These are phyloP conservation scores for Neohortaea acidophila DNA, from an alignment of 495 filamentous ascomycete species.

Conservation along the genomic window DNA sequence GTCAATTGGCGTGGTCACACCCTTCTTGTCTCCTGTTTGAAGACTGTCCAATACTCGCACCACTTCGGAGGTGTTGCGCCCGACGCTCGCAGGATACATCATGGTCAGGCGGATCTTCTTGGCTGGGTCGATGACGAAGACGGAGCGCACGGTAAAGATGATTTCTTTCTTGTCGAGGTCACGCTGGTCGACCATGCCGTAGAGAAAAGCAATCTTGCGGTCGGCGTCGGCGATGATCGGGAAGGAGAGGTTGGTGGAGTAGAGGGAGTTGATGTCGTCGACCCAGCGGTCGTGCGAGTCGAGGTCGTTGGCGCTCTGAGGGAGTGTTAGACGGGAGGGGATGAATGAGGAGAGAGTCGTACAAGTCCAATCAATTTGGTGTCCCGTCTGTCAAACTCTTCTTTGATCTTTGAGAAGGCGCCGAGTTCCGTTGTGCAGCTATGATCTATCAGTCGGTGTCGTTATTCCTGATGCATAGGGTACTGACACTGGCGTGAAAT, in stretches of 20 bases:
- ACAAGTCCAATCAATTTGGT: slow-evolving; percentile 55
- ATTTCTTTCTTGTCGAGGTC: slow-evolving; percentile 43
- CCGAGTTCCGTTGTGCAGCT: slow-evolving; percentile 59
- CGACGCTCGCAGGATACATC: slow-evolving; percentile 52
- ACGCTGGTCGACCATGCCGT: slow-evolving; percentile 49
- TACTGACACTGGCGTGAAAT: slow-evolving; percentile 57
- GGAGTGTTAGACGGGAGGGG: too few species aligned
- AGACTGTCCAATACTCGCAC: slow-evolving; percentile 51
- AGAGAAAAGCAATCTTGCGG: slow-evolving; percentile 47
- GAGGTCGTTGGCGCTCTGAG: slow-evolving; percentile 38
- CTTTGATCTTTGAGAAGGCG: slow-evolving; percentile 47
- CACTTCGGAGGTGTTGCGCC: slow-evolving; percentile 50
- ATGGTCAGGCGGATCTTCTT: slow-evolving; percentile 56
- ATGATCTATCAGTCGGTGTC: too few species aligned
- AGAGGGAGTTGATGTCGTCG: slow-evolving; percentile 49
- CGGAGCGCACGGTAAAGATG: slow-evolving; percentile 51
- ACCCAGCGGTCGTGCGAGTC: slow-evolving; percentile 47
- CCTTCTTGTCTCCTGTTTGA: slow-evolving; percentile 47
- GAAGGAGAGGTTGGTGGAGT: slow-evolving; percentile 40
- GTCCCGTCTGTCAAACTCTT: slow-evolving; percentile 44
- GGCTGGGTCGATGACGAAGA: slow-evolving; percentile 53
- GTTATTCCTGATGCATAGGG: slow-evolving; percentile 1
- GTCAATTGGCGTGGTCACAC: slow-evolving; percentile 49
- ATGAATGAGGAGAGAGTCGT: too few species aligned
- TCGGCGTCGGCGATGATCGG: slow-evolving; percentile 56